Percentiles rank a stretch among this genome's conserved stretches.
Conservation (phyloP, 2,329 filamentous ascomycete genomes). For the Thermomyces lanuginosus region DNA sequence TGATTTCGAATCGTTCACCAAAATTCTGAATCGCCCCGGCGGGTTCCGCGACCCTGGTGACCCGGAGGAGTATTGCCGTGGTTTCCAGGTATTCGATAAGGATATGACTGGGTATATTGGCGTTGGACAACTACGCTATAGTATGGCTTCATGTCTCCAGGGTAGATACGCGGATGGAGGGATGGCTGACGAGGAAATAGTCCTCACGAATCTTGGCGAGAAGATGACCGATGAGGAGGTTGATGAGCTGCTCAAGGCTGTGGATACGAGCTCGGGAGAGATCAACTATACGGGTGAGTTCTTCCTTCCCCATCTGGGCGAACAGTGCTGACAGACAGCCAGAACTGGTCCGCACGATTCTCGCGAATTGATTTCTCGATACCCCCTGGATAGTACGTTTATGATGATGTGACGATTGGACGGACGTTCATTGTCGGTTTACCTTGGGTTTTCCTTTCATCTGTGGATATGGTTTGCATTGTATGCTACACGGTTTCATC, state of each 20-base stretch:
- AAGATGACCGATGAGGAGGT: slow-evolving; percentile 99
- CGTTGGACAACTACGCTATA: slow-evolving; percentile 91
- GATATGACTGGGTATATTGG: slow-evolving; percentile 97
- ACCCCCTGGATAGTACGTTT: slow-evolving; percentile 7
- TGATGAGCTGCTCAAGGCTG: slow-evolving; percentile 93
- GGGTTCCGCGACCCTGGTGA: slow-evolving; percentile 97
- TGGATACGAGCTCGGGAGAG: slow-evolving; percentile 89
- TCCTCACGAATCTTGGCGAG: slow-evolving; percentile 93
- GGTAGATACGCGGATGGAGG: background rate
- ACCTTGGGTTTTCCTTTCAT: slow-evolving; percentile 2
- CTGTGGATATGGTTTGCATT: slow-evolving; percentile 2
- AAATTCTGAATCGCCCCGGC: slow-evolving; percentile 89
- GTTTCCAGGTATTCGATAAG: slow-evolving; percentile 99
- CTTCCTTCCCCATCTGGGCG: background rate
- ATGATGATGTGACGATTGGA: slow-evolving; percentile 1
- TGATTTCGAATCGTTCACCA: slow-evolving; percentile 94
- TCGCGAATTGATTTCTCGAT: slow-evolving; percentile 50
- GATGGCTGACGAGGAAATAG: slow-evolving; percentile 22
- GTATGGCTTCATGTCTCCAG: slow-evolving; percentile 18
- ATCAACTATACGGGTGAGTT: slow-evolving; percentile 85
- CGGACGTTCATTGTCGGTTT: slow-evolving; percentile 1
- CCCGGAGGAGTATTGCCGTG: slow-evolving; percentile 94
- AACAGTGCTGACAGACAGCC: slow-evolving; percentile 5
- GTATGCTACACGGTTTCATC: background rate
- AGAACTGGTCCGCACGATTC: slow-evolving; percentile 75